Base-by-base conservation (phyloP, 495 filamentous ascomycete species). In the Talaromyces proteolyticus region DNA sequence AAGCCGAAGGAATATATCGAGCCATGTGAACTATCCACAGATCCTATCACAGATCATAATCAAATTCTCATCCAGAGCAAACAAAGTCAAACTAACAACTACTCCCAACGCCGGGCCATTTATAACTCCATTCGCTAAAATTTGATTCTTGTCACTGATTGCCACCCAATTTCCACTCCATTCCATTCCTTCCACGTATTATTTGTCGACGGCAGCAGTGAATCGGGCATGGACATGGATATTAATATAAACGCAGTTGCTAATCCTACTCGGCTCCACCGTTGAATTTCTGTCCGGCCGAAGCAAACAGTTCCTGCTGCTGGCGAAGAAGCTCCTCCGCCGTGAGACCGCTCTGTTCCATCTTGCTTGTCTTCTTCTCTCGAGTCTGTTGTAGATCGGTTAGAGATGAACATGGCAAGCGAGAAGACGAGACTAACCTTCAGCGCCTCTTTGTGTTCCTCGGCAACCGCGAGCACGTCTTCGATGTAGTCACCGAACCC, bases 341-440 rank as follows among this genome's bases (percentile, higher is more conserved):
- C 0, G 86, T 85, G 67, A 97, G 64, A 3, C 93, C 93, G 62
- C 89, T 95, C 61, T 89, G 83, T 60, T 96, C 93, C 69, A 96
- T 87, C 69, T 96, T 97, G 67, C 88, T 94, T 54, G 91, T 85
- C 61, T 95, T 95, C 78, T 95, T 95, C 73, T 98, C 93, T 22
- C 94, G 86, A 4, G 83, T 87, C 92, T 98, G 53, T 49, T 49
- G 44, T 20, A 44, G 29, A 11, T 37, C 24, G 4, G 37, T 25
- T 20, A 26, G 42, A 16, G 2, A 3, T 42, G 41, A 54, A 29
- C 59, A 44, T n/a, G 18, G 22, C 10, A 43, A 41, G 14, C 4
- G 47, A 47, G 14, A 44, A 20, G 19, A 21, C 3, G 4, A 41
- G 11, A 42, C 78, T 53, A 68, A 94, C 93, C 79, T 91, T 94